phyloP scores from a whole-genome alignment of 352 stramenopile genomes.

The Detonula confervacea region DNA sequence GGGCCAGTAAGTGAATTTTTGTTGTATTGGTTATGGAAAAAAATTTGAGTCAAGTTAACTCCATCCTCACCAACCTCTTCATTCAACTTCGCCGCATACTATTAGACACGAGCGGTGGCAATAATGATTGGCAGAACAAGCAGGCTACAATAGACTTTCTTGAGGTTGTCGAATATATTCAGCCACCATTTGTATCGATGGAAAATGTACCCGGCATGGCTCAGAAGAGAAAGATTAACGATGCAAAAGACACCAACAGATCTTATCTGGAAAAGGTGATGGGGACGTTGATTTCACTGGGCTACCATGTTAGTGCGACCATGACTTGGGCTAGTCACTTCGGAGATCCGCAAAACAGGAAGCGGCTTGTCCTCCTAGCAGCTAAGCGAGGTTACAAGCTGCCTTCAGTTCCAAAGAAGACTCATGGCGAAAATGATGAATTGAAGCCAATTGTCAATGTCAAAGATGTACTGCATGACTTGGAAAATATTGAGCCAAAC shows the following conservation, averaged over 20 bases:
- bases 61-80: neutral
- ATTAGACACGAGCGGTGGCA: conserved; percentile 23
- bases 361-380: conserved; percentile 45
- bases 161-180: conserved; percentile 31
- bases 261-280: conserved; percentile 37
- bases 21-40: neutral
- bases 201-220: conserved; percentile 59
- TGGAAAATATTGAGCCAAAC: conserved; percentile 33
- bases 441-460: conserved; percentile 12
- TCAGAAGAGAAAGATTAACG: conserved; percentile 4
- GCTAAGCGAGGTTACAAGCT: conserved; percentile 29
- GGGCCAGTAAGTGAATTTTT: conserved; percentile 24
- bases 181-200: conserved; percentile 45
- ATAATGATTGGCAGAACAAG: conserved; percentile 58
- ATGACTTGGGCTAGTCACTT: conserved; percentile 27
- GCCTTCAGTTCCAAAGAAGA: conserved; percentile 18
- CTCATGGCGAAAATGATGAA: conserved; percentile 21
- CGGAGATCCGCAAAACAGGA: conserved; percentile 48
- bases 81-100: neutral
- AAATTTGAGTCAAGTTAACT: conserved; percentile 13
- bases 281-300: conserved; percentile 28
- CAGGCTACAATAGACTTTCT: conserved; percentile 47
- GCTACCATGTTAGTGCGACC: conserved; percentile 38
- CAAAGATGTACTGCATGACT: conserved; percentile 27
- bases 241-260: conserved; percentile 13